These are phyloP conservation scores for Backusella sp. DNA, from an alignment of 192 early-diverging fungal species.

Conservation along the genomic window DNA sequence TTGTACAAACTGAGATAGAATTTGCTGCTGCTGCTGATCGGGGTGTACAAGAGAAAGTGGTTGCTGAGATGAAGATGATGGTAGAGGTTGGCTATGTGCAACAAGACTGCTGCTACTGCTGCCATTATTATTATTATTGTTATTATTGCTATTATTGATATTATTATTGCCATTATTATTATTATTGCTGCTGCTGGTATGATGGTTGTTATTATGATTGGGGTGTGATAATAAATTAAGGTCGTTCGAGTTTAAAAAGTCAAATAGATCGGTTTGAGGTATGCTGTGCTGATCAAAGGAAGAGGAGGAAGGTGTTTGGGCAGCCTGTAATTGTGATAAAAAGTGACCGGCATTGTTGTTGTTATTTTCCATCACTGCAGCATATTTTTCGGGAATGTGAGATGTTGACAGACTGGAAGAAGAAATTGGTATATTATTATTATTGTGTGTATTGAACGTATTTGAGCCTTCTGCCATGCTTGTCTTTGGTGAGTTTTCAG, in stretches of 20 bases:
- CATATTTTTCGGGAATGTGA: neutral
- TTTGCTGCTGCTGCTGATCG: constrained; percentile 18
- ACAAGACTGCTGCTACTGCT: neutral
- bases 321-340: constrained; percentile 2
- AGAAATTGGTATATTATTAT: neutral
- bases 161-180: neutral
- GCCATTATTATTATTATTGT: neutral
- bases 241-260: constrained; percentile 5
- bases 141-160: neutral
- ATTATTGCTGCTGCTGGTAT: neutral
- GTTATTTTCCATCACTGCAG: neutral
- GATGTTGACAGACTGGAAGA: neutral
- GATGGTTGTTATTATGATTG: neutral
- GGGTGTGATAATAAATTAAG: constrained; percentile 5
- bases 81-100: neutral
- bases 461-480: neutral
- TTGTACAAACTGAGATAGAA: constrained; percentile 12
- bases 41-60: constrained; percentile 8
- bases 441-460: neutral
- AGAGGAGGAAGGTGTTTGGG: neutral
- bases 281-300: neutral
- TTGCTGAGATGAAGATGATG: neutral
- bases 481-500: neutral
- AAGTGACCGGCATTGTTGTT: constrained; percentile 3
- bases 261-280: constrained; percentile 8